These are phyloP conservation scores for Inga leiocalycina DNA, from an alignment of 306 rosid genomes.

Conservation along the genomic window DNA sequence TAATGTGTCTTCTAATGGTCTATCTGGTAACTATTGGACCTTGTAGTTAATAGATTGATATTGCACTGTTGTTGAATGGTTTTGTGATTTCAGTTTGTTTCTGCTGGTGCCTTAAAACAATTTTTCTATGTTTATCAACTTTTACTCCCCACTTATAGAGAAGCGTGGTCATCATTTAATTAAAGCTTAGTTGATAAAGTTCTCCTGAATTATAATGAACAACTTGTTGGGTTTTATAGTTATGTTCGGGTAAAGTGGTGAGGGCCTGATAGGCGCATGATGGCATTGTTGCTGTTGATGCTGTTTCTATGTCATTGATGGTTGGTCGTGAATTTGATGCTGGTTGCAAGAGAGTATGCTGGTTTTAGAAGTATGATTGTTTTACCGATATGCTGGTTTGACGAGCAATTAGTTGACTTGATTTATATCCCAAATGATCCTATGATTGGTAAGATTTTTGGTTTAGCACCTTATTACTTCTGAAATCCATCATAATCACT, in stretches of 20 bases:
- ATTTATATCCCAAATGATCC: conserved; percentile 47
- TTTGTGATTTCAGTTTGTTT: conserved; percentile 26
- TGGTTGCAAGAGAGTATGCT: conserved; percentile 70
- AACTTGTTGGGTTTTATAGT: conserved; percentile 90
- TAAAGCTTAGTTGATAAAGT: conserved; percentile 31
- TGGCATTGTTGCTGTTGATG: conserved; percentile 66
- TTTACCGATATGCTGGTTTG: conserved; percentile 65
- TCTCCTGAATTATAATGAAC: conserved; percentile 49
- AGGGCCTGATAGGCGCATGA: conserved; percentile 63
- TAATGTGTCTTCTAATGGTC: conserved; percentile 35
- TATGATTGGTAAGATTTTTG: conserved; percentile 63
- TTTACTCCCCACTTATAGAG: conserved; percentile 10
- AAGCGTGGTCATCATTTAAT: conserved; percentile 33
- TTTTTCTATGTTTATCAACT: neutral
- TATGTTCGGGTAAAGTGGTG: conserved; percentile 66
- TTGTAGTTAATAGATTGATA: conserved; percentile 42
- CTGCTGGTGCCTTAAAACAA: neutral
- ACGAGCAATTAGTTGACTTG: conserved; percentile 58
- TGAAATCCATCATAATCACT: conserved; percentile 36
- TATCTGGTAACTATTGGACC: conserved; percentile 40
- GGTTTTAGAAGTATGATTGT: conserved; percentile 67
- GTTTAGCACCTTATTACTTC: conserved; percentile 42
- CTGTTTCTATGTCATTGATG: conserved; percentile 71
- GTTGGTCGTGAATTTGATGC: conserved; percentile 72
- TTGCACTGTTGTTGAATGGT: conserved; percentile 28